phyloP scores from a whole-genome alignment of 2,329 filamentous ascomycete species.

The Venturia carpophila region DNA sequence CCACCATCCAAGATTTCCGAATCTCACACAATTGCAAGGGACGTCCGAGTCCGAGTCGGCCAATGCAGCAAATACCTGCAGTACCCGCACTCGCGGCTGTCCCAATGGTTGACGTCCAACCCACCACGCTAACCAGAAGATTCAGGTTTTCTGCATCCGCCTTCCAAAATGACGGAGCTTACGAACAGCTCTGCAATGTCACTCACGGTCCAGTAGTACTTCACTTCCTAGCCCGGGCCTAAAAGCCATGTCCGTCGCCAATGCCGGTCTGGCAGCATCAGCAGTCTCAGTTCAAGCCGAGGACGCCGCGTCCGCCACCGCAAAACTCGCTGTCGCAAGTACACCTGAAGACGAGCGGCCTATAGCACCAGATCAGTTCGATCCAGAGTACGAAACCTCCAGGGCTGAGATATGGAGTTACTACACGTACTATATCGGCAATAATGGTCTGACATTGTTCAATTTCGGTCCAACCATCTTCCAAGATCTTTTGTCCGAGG shows the following conservation, averaged over 20 bases:
- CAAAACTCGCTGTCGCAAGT: not conserved
- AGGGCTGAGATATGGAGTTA: slow-evolving; percentile 16
- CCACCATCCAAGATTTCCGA: not conserved
- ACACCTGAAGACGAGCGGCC: slow-evolving; percentile 1
- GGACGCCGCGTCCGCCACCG: not conserved
- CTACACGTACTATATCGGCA: slow-evolving; percentile 23
- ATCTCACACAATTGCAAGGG: too few relatives aligned
- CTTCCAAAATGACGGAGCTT: too few relatives aligned
- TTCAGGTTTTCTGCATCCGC: too few relatives aligned
- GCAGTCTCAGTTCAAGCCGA: not conserved
- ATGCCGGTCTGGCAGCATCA: not conserved
- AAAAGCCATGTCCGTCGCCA: slow-evolving; percentile 8
- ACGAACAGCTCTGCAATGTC: too few relatives aligned
- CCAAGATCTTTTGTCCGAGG: slow-evolving; percentile 53
- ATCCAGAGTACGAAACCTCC: slow-evolving; percentile 10
- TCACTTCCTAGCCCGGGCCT: not conserved
- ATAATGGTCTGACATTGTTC: slow-evolving; percentile 55
- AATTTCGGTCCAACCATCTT: slow-evolving; percentile 60
- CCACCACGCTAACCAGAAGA: not conserved
- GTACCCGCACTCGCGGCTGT: not conserved
- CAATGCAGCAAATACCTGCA: not conserved
- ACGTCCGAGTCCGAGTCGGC: not conserved
- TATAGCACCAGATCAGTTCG: slow-evolving; percentile 17
- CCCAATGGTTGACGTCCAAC: not conserved
- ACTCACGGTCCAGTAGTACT: not conserved